A percentile compares a stretch with the other conserved stretches of the same genome.
These are phyloP conservation scores for Aurantiochytrium sp. DNA, from an alignment of 108 stramenopile species.

Conservation along the genomic window DNA sequence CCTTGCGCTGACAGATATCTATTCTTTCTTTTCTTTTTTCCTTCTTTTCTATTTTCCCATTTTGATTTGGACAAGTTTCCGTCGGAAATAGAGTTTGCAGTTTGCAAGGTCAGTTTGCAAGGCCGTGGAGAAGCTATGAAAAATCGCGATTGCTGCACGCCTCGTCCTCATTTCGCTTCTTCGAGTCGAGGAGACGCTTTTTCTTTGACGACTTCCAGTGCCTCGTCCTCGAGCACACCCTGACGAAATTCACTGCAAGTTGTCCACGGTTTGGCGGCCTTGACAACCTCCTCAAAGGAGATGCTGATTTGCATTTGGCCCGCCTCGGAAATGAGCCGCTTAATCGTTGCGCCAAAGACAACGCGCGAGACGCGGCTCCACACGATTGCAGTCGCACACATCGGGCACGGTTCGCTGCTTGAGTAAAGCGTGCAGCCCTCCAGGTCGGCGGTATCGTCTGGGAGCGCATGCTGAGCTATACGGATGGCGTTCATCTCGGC, in stretches of 20 bases:
- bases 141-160: too few relatives aligned
- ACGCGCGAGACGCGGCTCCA: background rate
- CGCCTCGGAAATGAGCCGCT: background rate
- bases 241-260: background rate
- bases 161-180: too few relatives aligned
- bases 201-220: background rate
- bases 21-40: too few relatives aligned
- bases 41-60: too few relatives aligned
- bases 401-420: background rate
- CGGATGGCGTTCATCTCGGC: background rate
- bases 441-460: background rate
- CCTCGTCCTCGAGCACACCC: background rate
- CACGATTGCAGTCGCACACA: background rate
- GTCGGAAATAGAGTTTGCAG: too few relatives aligned
- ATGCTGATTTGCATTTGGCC: background rate
- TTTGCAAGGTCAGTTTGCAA: too few relatives aligned
- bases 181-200: background rate
- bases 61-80: too few relatives aligned
- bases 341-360: background rate
- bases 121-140: too few relatives aligned
- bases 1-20: too few relatives aligned
- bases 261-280: background rate
- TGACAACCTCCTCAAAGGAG: background rate
- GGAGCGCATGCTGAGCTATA: background rate
- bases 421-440: slow-evolving; percentile 1